Evolutionary conservation across 2,329 filamentous ascomycete genomes (phyloP).

Genomic region (Colletotrichum spaethianum): DNA sequence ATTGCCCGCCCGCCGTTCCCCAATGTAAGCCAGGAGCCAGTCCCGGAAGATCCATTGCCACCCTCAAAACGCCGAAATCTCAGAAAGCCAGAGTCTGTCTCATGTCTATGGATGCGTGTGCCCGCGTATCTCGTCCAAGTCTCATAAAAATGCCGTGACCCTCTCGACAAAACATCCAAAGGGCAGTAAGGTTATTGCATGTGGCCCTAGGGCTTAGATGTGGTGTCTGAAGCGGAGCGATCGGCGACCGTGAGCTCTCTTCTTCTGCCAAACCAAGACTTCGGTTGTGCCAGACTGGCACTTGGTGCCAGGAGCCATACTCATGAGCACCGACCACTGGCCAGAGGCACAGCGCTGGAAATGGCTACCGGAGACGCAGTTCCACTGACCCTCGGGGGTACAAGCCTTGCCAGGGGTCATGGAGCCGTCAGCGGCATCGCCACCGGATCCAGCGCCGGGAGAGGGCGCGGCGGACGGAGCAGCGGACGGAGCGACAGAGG

Average conservation of each 20-base stretch:
- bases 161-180: slow-evolving; percentile 23
- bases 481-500: neutral
- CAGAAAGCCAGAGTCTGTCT: slow-evolving; percentile 27
- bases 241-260: slow-evolving; percentile 35
- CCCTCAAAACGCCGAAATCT: slow-evolving; percentile 35
- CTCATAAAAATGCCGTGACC: slow-evolving; percentile 38
- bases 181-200: slow-evolving; percentile 8
- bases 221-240: slow-evolving; percentile 33
- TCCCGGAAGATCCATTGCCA: slow-evolving; percentile 32
- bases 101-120: slow-evolving; percentile 31
- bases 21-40: slow-evolving; percentile 33
- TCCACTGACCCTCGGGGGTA: slow-evolving; percentile 68
- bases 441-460: slow-evolving; percentile 26
- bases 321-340: slow-evolving; percentile 63
- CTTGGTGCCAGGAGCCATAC: slow-evolving; percentile 67
- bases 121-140: slow-evolving; percentile 33
- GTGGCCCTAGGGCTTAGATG: slow-evolving; percentile 4
- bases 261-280: slow-evolving; percentile 45
- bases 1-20: slow-evolving; percentile 21
- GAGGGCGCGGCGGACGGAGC: slow-evolving; percentile 12
- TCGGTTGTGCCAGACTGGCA: slow-evolving; percentile 56
- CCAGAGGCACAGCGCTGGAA: slow-evolving; percentile 77
- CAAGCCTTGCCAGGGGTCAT: slow-evolving; percentile 60
- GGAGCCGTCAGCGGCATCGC: slow-evolving; percentile 46
- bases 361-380: slow-evolving; percentile 67